Evolutionary conservation across 2,329 filamentous ascomycete genomes (phyloP).

Genomic region (Alternaria sp.): DNA sequence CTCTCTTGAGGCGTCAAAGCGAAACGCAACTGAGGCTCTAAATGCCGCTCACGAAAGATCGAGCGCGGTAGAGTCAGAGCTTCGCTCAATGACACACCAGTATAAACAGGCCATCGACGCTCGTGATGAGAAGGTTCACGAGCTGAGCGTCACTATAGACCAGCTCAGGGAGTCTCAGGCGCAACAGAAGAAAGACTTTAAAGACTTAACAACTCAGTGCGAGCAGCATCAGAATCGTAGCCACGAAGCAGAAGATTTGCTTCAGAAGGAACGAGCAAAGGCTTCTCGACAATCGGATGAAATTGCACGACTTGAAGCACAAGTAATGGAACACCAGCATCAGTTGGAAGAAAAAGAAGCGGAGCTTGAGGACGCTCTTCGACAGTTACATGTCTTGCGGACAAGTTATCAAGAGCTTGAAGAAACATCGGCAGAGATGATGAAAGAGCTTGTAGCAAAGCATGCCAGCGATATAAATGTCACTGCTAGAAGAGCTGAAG

Average conservation of each 20-base stretch:
- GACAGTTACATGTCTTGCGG: slow-evolving; percentile 30
- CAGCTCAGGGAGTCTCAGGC: slow-evolving; percentile 18
- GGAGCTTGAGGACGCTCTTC: slow-evolving; percentile 25
- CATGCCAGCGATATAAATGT: slow-evolving; percentile 28
- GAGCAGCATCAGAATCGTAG: slow-evolving; percentile 45
- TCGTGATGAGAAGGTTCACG: slow-evolving; percentile 16
- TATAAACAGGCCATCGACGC: slow-evolving; percentile 27
- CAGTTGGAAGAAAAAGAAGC: slow-evolving; percentile 29
- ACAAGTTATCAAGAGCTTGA: slow-evolving; percentile 29
- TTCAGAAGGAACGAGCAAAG: slow-evolving; percentile 33
- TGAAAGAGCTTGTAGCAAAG: slow-evolving; percentile 28
- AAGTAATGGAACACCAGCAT: slow-evolving; percentile 27
- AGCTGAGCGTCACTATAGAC: slow-evolving; percentile 16
- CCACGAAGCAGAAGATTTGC: slow-evolving; percentile 29
- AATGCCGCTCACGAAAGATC: slow-evolving; percentile 31
- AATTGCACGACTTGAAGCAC: slow-evolving; percentile 31
- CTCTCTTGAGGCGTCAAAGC: slow-evolving; percentile 51
- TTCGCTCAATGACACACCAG: slow-evolving; percentile 33
- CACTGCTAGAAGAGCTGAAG: slow-evolving; percentile 21
- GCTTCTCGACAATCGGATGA: slow-evolving; percentile 27
- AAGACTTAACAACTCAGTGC: slow-evolving; percentile 29
- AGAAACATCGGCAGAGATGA: slow-evolving; percentile 27
- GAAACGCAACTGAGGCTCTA: slow-evolving; percentile 42
- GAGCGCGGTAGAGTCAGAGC: slow-evolving; percentile 50
- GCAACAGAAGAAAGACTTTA: slow-evolving; percentile 20